A percentile compares a stretch with the other conserved stretches of the same genome.
Conservation (phyloP, 176 grass and related monocot species). For the Oryza longistaminata region DNA sequence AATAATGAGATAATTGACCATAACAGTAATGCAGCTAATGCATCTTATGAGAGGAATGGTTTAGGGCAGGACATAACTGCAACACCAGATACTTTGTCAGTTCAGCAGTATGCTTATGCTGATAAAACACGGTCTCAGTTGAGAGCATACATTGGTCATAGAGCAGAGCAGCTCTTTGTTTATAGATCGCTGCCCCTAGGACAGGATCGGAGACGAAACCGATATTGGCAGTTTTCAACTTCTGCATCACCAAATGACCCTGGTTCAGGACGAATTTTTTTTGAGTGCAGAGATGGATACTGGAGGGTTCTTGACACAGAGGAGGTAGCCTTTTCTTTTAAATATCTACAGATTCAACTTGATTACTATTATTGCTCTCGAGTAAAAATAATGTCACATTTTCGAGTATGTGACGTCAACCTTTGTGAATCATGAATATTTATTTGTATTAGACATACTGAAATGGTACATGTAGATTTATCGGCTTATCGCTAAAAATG, state of each 20-base stretch:
- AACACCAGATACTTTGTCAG: constrained; percentile 50
- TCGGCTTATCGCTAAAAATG: neutral
- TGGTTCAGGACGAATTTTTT: constrained; percentile 92
- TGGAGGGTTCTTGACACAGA: constrained; percentile 93
- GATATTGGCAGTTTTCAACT: constrained; percentile 93
- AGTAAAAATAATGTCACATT: neutral
- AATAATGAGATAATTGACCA: constrained; percentile 51
- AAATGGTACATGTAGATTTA: neutral
- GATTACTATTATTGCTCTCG: neutral
- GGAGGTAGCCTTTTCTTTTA: constrained; percentile 54
- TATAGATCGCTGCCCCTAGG: constrained; percentile 89
- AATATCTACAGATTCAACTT: constrained; percentile 12
- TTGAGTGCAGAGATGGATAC: constrained; percentile 82
- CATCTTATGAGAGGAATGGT: constrained; percentile 64
- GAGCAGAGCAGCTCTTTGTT: constrained; percentile 84
- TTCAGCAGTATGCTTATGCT: constrained; percentile 81
- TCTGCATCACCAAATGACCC: constrained; percentile 91
- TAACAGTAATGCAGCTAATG: constrained; percentile 43
- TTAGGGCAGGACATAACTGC: constrained; percentile 51
- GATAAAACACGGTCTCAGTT: constrained; percentile 89
- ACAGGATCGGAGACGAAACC: constrained; percentile 89
- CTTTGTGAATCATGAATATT: neutral
- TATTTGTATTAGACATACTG: neutral
- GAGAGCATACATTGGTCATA: constrained; percentile 86
- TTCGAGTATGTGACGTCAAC: neutral